Evolutionary conservation across 2,329 filamentous ascomycete genomes (phyloP), one percentile per base, ranked within the genome.

Genomic region (Coniochaeta sp.): DNA sequence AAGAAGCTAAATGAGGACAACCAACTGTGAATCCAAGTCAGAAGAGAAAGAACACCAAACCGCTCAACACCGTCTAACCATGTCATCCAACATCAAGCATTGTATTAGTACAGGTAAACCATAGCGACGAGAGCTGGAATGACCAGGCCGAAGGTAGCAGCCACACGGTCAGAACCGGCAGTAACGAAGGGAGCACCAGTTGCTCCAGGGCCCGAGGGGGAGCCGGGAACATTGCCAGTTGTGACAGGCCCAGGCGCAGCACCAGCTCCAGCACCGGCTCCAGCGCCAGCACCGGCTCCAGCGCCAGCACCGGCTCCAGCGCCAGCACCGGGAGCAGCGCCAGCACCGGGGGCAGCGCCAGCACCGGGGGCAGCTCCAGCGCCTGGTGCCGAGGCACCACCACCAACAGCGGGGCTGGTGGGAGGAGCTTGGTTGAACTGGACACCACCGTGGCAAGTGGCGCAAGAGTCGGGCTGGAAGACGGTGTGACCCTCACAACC

Each of bases 361-460:
- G 30, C 9, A n/a, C 30, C 30, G n/a, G 30, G 30, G 30, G 30
- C 30, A n/a, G 30, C 30, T 9, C 9, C n/a, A 32, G 30, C 30
- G 30, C 9, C 30, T 9, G 30, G n/a, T n/a, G n/a, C n/a, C n/a
- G n/a, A n/a, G n/a, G n/a, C n/a, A n/a, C n/a, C n/a, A n/a, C n/a
- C n/a, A n/a, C n/a, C n/a, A n/a, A n/a, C n/a, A n/a, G n/a, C n/a
- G n/a, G n/a, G n/a, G n/a, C n/a, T n/a, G 30, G 30, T 32, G n/a
- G 30, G 30, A 32, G 47, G 13, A 49, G 13, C 9, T 24, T 49
- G 47, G 22, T 10, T 49, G 47, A 49, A 49, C 12, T 26, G 9
- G 16, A 50, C 48, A 40, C 48, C 48, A 16, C 48, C 48, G 13
- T 38, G 4, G 48, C 48, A 50, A 16, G 16, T 50, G n/a, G 38